Evolutionary conservation across 1,139 yeast species (phyloP), one percentile per base, ranked within the genome.

Genomic region (Kodamaea derodonti): DNA sequence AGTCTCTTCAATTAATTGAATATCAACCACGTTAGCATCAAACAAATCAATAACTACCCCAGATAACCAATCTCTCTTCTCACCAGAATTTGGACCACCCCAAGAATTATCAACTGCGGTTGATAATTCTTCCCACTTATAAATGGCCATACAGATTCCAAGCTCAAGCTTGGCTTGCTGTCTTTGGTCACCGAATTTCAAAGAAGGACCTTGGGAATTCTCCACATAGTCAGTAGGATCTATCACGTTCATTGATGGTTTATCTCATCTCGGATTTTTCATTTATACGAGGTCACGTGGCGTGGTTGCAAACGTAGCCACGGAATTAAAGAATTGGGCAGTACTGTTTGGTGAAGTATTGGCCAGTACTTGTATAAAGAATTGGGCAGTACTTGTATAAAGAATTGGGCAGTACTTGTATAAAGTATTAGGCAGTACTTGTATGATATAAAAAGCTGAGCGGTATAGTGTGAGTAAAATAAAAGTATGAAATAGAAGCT

Each of bases 41-140:
- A 90, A 92, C 37, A 88, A 67, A 28, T 88, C 51, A 11, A 47
- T 40, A 27, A 47, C 45, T 9, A 47, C 34, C 9, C 49, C 51
- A n/a, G 45, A 40, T 31, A 47, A 43, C 51, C 51, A 47, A 37
- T 47, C 51, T 32, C 99, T 74, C 59, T 92, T 92, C 31, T 86
- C 97, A 1, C 72, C 76, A 10, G 95, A 83, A 30, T 85, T 85
- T 12, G 95, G 78, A 2, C 98, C 99, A 40, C 98, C 99, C 98
- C 98, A 92, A 26, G 72, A 69, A 54, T 85, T 86, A n/a, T 79
- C 95, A n/a, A 94, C 98, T 0, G 98, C 98, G 1, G 86, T 82
- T 34, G 76, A 72, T 37, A 92, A 68, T 30, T 85, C 92, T 42
- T 87, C 95, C 98, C 98, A 92, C 42, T 75, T 73, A 58, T 88